Evolutionary conservation across 1,284 basidiomycete species (phyloP).

Genomic region (Ustilago cynodontis): DNA sequence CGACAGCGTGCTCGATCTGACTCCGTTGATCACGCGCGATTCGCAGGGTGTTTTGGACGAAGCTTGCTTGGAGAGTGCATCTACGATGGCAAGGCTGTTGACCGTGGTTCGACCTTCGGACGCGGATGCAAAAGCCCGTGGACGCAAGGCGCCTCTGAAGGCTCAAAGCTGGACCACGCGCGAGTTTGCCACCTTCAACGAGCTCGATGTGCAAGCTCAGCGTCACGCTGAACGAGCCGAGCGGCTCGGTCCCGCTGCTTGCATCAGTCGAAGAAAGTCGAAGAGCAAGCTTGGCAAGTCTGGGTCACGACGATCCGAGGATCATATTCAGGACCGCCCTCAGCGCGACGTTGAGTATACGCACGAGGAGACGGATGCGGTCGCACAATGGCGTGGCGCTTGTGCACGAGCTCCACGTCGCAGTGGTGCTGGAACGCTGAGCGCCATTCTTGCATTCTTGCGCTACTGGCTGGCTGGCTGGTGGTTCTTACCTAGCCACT

Average conservation of each 20-base stretch:
- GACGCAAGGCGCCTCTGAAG: slow-evolving; percentile 30
- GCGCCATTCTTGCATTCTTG: slow-evolving; percentile 47
- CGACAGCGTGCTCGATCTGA: slow-evolving; percentile 58
- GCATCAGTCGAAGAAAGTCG: slow-evolving; percentile 30
- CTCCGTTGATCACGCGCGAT: slow-evolving; percentile 34
- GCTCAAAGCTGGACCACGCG: slow-evolving; percentile 53
- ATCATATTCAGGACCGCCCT: slow-evolving; percentile 2
- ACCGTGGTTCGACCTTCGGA: slow-evolving; percentile 16
- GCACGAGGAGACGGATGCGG: slow-evolving; percentile 15
- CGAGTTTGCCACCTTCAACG: slow-evolving; percentile 59
- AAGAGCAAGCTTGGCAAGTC: slow-evolving; percentile 18
- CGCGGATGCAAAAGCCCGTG: not conserved
- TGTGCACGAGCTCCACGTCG: slow-evolving; percentile 30
- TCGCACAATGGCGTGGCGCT: slow-evolving; percentile 44
- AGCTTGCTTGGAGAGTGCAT: slow-evolving; percentile 21
- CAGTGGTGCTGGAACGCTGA: slow-evolving; percentile 32
- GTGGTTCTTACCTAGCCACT: slow-evolving; percentile 53
- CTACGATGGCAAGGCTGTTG: slow-evolving; percentile 20
- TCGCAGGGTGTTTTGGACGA: slow-evolving; percentile 37
- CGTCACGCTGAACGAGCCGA: slow-evolving; percentile 38
- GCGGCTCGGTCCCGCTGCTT: slow-evolving; percentile 20
- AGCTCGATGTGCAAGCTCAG: slow-evolving; percentile 53
- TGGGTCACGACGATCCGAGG: slow-evolving; percentile 18
- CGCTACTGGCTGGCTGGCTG: slow-evolving; percentile 53
- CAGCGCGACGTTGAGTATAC: slow-evolving; percentile 18